phyloP scores from a whole-genome alignment of 371 early-diverging fungal species.

The Actinomortierella wolfii region DNA sequence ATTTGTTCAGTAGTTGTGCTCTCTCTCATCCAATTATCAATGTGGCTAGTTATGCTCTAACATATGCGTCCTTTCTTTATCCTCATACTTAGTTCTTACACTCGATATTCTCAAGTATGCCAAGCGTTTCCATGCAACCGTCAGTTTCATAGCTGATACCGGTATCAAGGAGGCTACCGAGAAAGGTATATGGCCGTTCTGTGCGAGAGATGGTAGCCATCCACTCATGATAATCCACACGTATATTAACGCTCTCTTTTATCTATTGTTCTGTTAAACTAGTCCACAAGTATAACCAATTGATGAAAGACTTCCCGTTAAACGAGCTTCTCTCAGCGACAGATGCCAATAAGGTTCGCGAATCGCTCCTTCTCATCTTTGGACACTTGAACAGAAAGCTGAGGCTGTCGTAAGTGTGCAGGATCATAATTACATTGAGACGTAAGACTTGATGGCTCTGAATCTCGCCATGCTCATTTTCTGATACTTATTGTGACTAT shows the following conservation, averaged over 20 bases:
- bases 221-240: neutral
- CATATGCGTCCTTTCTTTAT: neutral
- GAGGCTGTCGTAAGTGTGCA: constrained; percentile 72
- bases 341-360: constrained; percentile 84
- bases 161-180: constrained; percentile 95
- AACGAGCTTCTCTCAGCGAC: constrained; percentile 95
- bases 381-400: constrained; percentile 96
- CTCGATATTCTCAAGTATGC: constrained; percentile 95
- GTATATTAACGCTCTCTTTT: too few species aligned
- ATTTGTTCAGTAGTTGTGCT: constrained; percentile 10
- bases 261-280: neutral
- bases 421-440: neutral
- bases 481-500: neutral
- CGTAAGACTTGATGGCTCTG: too few species aligned
- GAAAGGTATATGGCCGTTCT: constrained; percentile 49
- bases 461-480: too few species aligned
- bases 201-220: neutral
- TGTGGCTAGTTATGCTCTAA: neutral
- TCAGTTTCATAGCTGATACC: constrained; percentile 97
- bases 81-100: constrained; percentile 66
- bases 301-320: constrained; percentile 98
- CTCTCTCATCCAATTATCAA: constrained; percentile 1
- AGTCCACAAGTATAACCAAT: constrained; percentile 94
- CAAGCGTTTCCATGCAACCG: constrained; percentile 98
- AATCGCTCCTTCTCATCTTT: constrained; percentile 86